Base-by-base conservation (phyloP, 371 early-diverging fungal species). In the Thermomucor indicae-seudaticae region DNA sequence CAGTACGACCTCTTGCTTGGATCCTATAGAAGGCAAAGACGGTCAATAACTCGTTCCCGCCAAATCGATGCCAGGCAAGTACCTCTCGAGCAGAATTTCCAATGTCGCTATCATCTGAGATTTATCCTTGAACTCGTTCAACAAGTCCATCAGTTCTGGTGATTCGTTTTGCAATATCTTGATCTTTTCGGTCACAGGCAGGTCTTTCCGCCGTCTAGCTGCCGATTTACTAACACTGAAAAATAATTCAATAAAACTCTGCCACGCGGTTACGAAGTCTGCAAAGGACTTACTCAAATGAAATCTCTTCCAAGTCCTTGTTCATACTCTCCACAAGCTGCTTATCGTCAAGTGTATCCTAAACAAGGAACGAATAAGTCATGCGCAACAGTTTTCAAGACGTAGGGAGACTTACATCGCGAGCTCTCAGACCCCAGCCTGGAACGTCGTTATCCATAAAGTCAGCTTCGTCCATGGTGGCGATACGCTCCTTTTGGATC, bases 401-500 rank as follows among this genome's bases (percentile, higher is more conserved):
- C 6, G 10, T 20, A 16, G 14, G 1, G 22, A 6, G 5, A 28
- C 29, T 47, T 50, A 54, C 58, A 35, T 67, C 47, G 14, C 60
- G 56, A 6, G 49, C 59, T 20, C 61, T 65, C 16, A 56, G 24
- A 16, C 65, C 72, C 75, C 69, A 71, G 14, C 67, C 57, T 53
- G 74, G 42, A 43, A 67, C 64, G 43, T 76, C 58, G 47, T 85
- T 88, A 47, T 89, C 92, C n/a, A 95, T 70, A 60, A 94, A 96
- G 77, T 97, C 96, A 28, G 82, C 88, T 65, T 95, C 96, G 29
- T 84, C 78, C 81, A 95, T 83, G 23, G 79, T 74, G 24, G 83
- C 79, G 14, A 90, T 58, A 28, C 82, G 83, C 63, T 88, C 81
- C 67, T 81, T 84, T 61, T 95, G 95, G 53, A 97, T 71, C 53